These are phyloP conservation scores for Graphilbum ipis-grandicollis DNA, from an alignment of 2,329 filamentous ascomycete genomes.

Conservation along the genomic window DNA sequence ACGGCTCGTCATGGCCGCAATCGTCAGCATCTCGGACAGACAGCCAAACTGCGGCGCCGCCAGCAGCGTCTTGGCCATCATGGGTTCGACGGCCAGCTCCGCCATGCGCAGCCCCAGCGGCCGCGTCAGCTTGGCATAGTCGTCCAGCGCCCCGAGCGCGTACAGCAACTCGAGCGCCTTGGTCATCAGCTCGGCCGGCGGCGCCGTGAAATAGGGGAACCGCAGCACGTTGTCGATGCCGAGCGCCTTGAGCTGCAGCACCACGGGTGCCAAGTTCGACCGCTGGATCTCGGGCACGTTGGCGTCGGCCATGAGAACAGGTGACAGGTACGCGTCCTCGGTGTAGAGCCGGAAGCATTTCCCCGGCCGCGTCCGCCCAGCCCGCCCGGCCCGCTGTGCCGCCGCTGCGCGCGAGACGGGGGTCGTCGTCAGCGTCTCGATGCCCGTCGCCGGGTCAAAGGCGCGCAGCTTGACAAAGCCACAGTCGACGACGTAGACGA, in stretches of 20 bases:
- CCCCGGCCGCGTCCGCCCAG: constrained; percentile 73
- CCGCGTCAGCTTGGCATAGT: constrained; percentile 76
- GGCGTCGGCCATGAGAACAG: constrained; percentile 48
- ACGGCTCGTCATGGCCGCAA: constrained; percentile 84
- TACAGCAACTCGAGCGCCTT: constrained; percentile 79
- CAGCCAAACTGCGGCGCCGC: constrained; percentile 60
- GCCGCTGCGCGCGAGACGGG: constrained; percentile 82
- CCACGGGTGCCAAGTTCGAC: constrained; percentile 72
- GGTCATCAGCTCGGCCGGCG: constrained; percentile 68
- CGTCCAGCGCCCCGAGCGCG: constrained; percentile 70
- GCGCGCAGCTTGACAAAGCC: constrained; percentile 83
- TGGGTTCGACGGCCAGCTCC: constrained; percentile 80
- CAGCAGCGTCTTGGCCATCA: constrained; percentile 83
- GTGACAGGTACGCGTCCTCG: constrained; percentile 44
- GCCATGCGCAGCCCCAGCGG: constrained; percentile 86
- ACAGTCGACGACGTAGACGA: constrained; percentile 78
- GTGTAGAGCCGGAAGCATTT: constrained; percentile 94
- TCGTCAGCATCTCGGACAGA: constrained; percentile 70
- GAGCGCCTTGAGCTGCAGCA: constrained; percentile 84
- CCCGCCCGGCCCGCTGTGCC: constrained; percentile 78
- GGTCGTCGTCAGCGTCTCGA: constrained; percentile 70
- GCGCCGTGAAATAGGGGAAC: constrained; percentile 77
- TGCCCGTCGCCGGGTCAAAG: constrained; percentile 69
- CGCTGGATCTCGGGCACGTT: constrained; percentile 85
- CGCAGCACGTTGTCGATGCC: constrained; percentile 88